Percentiles rank a stretch among this genome's conserved stretches.
phyloP scores from a whole-genome alignment of 2,329 filamentous ascomycete species.

The Colletotrichum abscissum region DNA sequence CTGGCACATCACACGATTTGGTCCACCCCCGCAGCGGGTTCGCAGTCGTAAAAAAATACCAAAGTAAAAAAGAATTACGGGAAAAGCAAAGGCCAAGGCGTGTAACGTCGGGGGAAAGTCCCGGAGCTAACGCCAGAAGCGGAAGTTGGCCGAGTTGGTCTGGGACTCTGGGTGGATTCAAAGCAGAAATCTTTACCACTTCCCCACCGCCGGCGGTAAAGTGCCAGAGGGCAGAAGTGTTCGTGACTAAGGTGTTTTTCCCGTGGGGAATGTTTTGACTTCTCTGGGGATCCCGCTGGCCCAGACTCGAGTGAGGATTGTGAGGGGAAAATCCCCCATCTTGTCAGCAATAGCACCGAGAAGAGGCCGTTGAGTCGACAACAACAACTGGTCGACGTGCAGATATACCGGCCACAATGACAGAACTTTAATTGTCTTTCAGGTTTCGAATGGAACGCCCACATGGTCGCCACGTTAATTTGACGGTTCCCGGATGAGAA shows the following conservation, averaged over 20 bases:
- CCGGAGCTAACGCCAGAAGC: constrained; percentile 23
- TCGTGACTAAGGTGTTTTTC: constrained; percentile 24
- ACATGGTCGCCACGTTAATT: constrained; percentile 29
- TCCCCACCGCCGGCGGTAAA: background rate
- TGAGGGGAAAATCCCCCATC: constrained; percentile 26
- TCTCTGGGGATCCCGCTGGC: constrained; percentile 31
- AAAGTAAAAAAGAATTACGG: no score
- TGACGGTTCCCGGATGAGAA: background rate
- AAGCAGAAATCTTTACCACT: constrained; percentile 24
- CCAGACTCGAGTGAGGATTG: background rate
- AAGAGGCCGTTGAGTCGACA: background rate
- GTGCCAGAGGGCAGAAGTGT: background rate
- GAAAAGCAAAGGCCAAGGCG: background rate
- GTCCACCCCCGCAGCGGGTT: constrained; percentile 23
- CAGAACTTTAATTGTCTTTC: background rate
- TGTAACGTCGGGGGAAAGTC: constrained; percentile 15
- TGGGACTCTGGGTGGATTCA: constrained; percentile 2
- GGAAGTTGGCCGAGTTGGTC: constrained; percentile 32
- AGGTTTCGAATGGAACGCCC: no score
- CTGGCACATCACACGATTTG: constrained; percentile 7
- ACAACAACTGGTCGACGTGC: background rate
- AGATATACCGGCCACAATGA: background rate
- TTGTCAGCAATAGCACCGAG: constrained; percentile 4
- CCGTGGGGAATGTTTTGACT: constrained; percentile 24
- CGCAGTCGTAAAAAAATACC: background rate